These are phyloP conservation scores for Aphanomyces euteiches DNA, from an alignment of 352 stramenopile species.

Conservation along the genomic window DNA sequence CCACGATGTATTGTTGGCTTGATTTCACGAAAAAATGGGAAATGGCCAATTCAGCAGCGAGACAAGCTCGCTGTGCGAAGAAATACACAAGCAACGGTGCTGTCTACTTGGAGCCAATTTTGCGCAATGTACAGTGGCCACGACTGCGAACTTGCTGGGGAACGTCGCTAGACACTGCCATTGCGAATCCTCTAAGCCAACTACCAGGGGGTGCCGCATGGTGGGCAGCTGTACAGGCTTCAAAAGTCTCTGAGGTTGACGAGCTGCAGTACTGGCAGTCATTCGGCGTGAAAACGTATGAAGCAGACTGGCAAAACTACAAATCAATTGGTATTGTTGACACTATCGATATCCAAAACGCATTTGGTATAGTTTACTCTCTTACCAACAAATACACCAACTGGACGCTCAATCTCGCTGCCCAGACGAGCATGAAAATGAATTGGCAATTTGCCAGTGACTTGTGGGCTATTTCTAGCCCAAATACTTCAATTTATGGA, in stretches of 20 bases:
- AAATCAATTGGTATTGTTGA: constrained; percentile 25
- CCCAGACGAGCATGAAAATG: constrained; percentile 19
- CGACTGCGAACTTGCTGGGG: constrained; percentile 9
- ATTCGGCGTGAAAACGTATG: background rate
- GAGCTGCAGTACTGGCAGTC: constrained; percentile 10
- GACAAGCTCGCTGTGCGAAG: constrained; percentile 10
- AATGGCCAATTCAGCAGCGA: constrained; percentile 17
- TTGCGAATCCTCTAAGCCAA: background rate
- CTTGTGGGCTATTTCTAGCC: constrained; percentile 20
- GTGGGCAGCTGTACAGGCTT: background rate
- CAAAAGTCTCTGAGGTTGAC: background rate
- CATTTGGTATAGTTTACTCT: constrained; percentile 1
- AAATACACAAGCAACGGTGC: constrained; percentile 23
- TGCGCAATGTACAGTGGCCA: constrained; percentile 14
- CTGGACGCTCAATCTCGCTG: background rate
- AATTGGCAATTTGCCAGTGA: constrained; percentile 16
- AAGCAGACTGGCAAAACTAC: constrained; percentile 29
- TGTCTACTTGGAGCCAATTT: constrained; percentile 22
- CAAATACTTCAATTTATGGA: background rate
- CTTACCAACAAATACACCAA: constrained; percentile 16
- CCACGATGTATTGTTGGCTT: constrained; percentile 27
- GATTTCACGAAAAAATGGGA: constrained; percentile 20
- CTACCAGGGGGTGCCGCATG: background rate
- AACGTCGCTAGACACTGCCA: constrained; percentile 4
- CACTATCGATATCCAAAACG: constrained; percentile 10